Evolutionary conservation across 805 yeast genomes (phyloP).

Genomic region (Cyberlindnera lachancei): DNA sequence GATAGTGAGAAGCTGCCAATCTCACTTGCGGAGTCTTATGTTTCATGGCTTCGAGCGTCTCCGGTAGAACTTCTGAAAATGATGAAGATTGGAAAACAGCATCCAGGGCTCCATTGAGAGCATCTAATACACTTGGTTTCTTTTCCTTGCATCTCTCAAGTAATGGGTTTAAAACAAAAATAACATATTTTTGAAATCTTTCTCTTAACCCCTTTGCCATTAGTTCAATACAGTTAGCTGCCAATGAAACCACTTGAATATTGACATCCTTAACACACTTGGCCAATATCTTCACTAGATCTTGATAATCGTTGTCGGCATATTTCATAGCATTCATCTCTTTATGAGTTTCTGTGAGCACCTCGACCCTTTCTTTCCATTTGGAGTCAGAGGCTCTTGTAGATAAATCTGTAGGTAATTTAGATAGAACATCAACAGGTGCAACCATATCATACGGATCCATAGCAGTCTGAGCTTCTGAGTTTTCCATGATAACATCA

Average conservation of each 20-base stretch:
- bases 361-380: constrained; percentile 93
- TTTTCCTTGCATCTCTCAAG: constrained; percentile 85
- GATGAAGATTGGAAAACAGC: constrained; percentile 48
- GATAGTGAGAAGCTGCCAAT: constrained; percentile 58
- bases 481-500: constrained; percentile 21
- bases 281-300: constrained; percentile 54
- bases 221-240: constrained; percentile 56
- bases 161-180: constrained; percentile 48
- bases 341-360: constrained; percentile 52
- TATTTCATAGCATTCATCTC: constrained; percentile 47
- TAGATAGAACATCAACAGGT: constrained; percentile 58
- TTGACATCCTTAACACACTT: constrained; percentile 83
- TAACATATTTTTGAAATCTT: constrained; percentile 47
- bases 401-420: constrained; percentile 57
- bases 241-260: constrained; percentile 73
- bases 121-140: constrained; percentile 68
- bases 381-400: constrained; percentile 50
- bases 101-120: constrained; percentile 60
- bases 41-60: constrained; percentile 47
- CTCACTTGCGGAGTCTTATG: constrained; percentile 83
- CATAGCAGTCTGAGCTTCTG: constrained; percentile 24
- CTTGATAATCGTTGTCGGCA: constrained; percentile 57
- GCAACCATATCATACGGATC: constrained; percentile 70
- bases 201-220: constrained; percentile 61
- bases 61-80: constrained; percentile 50